These are phyloP conservation scores for Calycina herbarum DNA, from an alignment of 2,329 filamentous ascomycete species.

Conservation along the genomic window DNA sequence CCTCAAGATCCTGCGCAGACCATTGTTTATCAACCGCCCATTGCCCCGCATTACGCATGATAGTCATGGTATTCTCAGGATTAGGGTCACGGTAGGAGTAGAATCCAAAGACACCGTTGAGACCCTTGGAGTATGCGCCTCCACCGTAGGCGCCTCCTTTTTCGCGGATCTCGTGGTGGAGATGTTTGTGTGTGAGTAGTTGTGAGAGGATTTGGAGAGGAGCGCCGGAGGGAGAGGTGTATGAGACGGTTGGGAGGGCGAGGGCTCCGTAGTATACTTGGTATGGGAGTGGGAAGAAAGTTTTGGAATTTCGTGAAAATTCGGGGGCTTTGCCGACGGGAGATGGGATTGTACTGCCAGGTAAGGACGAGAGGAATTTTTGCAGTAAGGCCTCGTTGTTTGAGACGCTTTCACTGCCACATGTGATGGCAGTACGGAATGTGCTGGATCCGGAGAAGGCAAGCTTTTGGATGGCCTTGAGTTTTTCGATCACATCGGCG, in stretches of 20 bases:
- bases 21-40: constrained; percentile 83
- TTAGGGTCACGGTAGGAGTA: constrained; percentile 98
- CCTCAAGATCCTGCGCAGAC: constrained; percentile 83
- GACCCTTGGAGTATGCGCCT: constrained; percentile 76
- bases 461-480: constrained; percentile 81
- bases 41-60: constrained; percentile 78
- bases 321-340: constrained; percentile 37
- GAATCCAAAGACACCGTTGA: constrained; percentile 88
- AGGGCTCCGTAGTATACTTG: constrained; percentile 94
- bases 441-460: constrained; percentile 67
- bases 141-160: constrained; percentile 97
- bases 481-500: constrained; percentile 73
- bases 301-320: constrained; percentile 59
- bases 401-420: constrained; percentile 69
- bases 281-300: constrained; percentile 92
- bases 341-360: constrained; percentile 45
- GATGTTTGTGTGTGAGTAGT: constrained; percentile 90
- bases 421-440: constrained; percentile 82
- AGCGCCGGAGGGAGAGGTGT: constrained; percentile 72
- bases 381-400: constrained; percentile 71
- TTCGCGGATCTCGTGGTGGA: constrained; percentile 96
- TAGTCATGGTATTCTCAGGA: constrained; percentile 79
- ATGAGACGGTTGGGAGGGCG: constrained; percentile 80
- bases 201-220: constrained; percentile 86
- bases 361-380: constrained; percentile 67